Conservation (phyloP, 2,329 filamentous ascomycete species). For the Epichloe sp. region DNA sequence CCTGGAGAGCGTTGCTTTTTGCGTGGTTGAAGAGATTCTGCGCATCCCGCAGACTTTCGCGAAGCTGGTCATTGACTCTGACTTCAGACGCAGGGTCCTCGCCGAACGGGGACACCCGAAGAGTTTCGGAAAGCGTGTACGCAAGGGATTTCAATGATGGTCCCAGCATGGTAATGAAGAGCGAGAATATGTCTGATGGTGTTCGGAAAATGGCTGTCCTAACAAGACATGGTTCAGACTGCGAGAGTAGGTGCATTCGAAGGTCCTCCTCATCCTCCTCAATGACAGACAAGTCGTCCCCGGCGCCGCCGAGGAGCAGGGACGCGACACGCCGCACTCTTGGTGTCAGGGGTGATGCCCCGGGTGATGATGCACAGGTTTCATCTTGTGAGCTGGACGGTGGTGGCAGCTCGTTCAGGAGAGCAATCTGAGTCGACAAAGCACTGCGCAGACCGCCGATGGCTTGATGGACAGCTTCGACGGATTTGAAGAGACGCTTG, state of each 20-base stretch:
- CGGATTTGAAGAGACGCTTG: constrained; percentile 65
- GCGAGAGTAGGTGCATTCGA: constrained; percentile 9
- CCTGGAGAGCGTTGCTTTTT: constrained; percentile 60
- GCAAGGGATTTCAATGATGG: constrained; percentile 95
- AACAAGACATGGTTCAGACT: constrained; percentile 18
- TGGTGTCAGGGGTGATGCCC: constrained; percentile 12
- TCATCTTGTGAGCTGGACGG: constrained; percentile 1
- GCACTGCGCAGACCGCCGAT: constrained; percentile 85
- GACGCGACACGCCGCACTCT: constrained; percentile 16
- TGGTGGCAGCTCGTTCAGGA: constrained; percentile 52
- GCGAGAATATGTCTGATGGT: constrained; percentile 75
- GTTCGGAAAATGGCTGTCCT: constrained; percentile 33
- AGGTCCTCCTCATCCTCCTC: constrained; percentile 42
- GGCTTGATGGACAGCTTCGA: constrained; percentile 76
- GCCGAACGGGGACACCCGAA: constrained; percentile 77
- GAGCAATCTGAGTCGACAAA: constrained; percentile 74
- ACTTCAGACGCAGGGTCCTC: constrained; percentile 54
- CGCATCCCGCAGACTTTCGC: constrained; percentile 67
- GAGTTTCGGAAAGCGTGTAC: constrained; percentile 76
- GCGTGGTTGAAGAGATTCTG: constrained; percentile 66
- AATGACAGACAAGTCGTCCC: constrained; percentile 45
- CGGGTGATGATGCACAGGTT: constrained; percentile 5
- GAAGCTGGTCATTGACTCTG: constrained; percentile 65
- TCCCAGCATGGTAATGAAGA: constrained; percentile 79
- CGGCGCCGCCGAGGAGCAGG: constrained; percentile 24